Percentiles rank a stretch among this genome's conserved stretches.
Conservation (phyloP, 192 early-diverging fungal genomes). For the Geranomyces variabilis region DNA sequence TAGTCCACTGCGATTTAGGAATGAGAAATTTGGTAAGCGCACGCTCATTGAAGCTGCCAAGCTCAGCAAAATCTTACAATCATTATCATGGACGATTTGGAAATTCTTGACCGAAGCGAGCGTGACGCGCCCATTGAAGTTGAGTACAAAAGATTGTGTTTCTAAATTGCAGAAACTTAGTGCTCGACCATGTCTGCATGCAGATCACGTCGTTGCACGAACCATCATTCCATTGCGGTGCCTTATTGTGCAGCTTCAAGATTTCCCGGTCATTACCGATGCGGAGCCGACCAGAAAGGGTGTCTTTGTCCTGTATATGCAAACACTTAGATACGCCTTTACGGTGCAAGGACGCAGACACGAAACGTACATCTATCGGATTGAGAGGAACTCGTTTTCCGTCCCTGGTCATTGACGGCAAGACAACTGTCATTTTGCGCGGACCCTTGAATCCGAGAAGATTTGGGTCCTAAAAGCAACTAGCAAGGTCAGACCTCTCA, state of each 20-base stretch:
- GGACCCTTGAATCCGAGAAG: constrained; percentile 90
- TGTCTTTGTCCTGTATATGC: constrained; percentile 61
- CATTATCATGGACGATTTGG: constrained; percentile 91
- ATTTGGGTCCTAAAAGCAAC: constrained; percentile 68
- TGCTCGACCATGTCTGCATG: background rate
- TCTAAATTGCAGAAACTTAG: constrained; percentile 49
- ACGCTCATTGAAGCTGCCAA: background rate
- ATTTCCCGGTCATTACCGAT: constrained; percentile 62
- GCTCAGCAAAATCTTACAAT: constrained; percentile 46
- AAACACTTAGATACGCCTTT: background rate
- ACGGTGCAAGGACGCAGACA: background rate
- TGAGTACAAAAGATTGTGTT: constrained; percentile 87
- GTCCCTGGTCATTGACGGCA: constrained; percentile 68
- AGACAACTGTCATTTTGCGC: constrained; percentile 84
- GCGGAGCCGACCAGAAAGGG: constrained; percentile 61
- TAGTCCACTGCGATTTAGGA: constrained; percentile 72
- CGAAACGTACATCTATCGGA: constrained; percentile 52
- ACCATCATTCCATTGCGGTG: constrained; percentile 93
- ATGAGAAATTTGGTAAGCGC: background rate
- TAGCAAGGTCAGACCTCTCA: too few relatives aligned
- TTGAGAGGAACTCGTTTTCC: constrained; percentile 58
- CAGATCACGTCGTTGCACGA: background rate
- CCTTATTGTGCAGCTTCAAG: constrained; percentile 84
- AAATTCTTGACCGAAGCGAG: constrained; percentile 96
- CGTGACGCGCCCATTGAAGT: constrained; percentile 88